A percentile compares a stretch with the other conserved stretches of the same genome.
These are phyloP conservation scores for Ceriops decandra DNA, from an alignment of 345 rosid genomes.

Conservation along the genomic window DNA sequence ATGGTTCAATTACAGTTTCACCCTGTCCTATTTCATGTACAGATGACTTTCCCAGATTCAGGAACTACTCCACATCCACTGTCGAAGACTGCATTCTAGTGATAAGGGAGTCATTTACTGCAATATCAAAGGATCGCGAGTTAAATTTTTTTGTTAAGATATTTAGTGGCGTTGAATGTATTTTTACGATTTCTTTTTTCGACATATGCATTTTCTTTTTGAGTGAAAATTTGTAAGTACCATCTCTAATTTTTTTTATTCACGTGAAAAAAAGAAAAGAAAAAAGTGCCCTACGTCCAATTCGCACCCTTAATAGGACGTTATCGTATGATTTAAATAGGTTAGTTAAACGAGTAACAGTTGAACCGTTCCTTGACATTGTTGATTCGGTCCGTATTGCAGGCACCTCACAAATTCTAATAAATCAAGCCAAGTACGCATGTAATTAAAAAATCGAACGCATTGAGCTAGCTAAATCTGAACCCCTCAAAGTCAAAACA, in stretches of 20 bases:
- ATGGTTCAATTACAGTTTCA: neutral
- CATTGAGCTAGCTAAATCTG: neutral
- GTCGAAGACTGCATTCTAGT: too few species aligned
- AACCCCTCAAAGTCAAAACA: neutral
- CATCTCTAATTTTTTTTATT: too few species aligned
- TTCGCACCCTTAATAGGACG: constrained; percentile 5
- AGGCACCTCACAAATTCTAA: neutral
- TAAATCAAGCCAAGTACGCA: constrained; percentile 16
- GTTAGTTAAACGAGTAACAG: constrained; percentile 34
- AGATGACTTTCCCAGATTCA: neutral
- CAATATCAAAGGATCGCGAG: too few species aligned
- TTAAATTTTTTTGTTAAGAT: too few species aligned
- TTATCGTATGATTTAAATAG: neutral
- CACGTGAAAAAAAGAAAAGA: too few species aligned
- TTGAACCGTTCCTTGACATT: constrained; percentile 51
- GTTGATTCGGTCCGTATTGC: neutral
- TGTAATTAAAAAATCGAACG: neutral
- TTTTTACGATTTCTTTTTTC: too few species aligned
- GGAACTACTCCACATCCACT: neutral
- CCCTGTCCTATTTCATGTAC: neutral
- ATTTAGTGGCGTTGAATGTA: too few species aligned
- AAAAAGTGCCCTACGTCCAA: constrained; percentile 5
- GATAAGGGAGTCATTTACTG: too few species aligned
- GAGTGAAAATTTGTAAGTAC: too few species aligned
- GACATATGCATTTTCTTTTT: too few species aligned